Conservation (phyloP, 1,139 yeast genomes). For the Hyphopichia khmerensis region DNA sequence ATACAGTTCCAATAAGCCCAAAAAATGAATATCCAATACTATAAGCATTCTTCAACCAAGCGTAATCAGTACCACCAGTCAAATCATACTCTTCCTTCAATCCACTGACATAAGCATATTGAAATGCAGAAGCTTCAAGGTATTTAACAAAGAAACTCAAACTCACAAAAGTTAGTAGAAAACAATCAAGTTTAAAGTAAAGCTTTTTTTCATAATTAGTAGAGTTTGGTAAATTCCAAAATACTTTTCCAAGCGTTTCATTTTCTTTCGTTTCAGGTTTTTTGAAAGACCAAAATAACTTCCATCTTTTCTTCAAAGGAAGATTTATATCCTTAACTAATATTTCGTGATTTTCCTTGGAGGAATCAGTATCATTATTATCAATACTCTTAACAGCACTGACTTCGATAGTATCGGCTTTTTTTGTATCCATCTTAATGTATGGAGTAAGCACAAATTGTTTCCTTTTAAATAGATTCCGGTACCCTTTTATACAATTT, state of each 20-base stretch:
- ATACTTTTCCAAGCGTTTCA: neutral
- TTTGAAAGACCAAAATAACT: neutral
- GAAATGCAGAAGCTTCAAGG: neutral
- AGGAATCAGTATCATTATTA: too few relatives aligned
- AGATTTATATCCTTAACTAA: neutral
- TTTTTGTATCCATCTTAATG: too few relatives aligned
- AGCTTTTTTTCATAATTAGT: conserved; percentile 1
- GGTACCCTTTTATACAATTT: too few relatives aligned
- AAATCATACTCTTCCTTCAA: neutral
- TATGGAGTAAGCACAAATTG: too few relatives aligned
- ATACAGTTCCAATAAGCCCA: neutral
- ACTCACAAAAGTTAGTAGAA: neutral
- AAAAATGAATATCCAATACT: neutral
- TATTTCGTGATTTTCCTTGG: too few relatives aligned
- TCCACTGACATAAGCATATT: neutral
- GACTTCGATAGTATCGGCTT: too few relatives aligned
- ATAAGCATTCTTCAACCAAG: neutral
- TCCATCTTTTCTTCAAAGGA: neutral
- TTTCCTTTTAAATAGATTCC: too few relatives aligned
- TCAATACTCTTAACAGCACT: too few relatives aligned
- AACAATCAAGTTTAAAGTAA: conserved; percentile 2
- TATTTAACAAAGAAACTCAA: conserved; percentile 1
- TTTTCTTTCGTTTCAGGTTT: neutral
- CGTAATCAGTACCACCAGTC: neutral
- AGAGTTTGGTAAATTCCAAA: neutral